These are phyloP conservation scores for Metschnikowia aberdeeniae DNA, from an alignment of 805 yeast genomes.

Conservation along the genomic window DNA sequence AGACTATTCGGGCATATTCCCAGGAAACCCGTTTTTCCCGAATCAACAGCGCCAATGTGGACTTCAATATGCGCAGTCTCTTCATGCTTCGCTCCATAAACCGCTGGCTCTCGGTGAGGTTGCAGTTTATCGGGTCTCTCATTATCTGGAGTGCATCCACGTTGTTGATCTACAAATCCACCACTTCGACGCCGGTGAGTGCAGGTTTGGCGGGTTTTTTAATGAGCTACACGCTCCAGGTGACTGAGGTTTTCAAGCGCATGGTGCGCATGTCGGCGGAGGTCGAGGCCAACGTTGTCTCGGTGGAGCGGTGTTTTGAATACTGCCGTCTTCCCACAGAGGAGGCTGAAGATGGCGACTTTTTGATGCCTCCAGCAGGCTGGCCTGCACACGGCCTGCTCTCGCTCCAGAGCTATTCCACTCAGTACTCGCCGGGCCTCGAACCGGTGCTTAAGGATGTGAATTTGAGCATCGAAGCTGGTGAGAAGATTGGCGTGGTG, in stretches of 20 bases:
- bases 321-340: conserved; percentile 47
- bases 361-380: conserved; percentile 4
- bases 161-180: conserved; percentile 39
- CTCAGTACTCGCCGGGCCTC: conserved; percentile 77
- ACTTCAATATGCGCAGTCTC: conserved; percentile 44
- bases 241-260: conserved; percentile 50
- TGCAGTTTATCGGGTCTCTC: conserved; percentile 57
- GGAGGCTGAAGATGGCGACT: conserved; percentile 17
- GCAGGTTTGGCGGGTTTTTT: conserved; percentile 63
- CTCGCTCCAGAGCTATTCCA: conserved; percentile 50
- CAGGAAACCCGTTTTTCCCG: conserved; percentile 60
- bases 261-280: conserved; percentile 61
- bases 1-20: conserved; percentile 74
- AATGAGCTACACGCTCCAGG: conserved; percentile 59
- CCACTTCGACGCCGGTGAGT: conserved; percentile 36
- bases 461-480: conserved; percentile 56
- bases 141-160: conserved; percentile 50
- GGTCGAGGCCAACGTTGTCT: conserved; percentile 59
- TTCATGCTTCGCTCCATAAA: conserved; percentile 52
- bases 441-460: conserved; percentile 75
- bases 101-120: conserved; percentile 63
- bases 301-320: conserved; percentile 65
- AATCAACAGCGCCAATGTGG: conserved; percentile 49
- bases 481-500: conserved; percentile 90
- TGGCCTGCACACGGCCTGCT: conserved; percentile 16